phyloP scores from a whole-genome alignment of 805 yeast genomes.

The Metschnikowia proteae region DNA sequence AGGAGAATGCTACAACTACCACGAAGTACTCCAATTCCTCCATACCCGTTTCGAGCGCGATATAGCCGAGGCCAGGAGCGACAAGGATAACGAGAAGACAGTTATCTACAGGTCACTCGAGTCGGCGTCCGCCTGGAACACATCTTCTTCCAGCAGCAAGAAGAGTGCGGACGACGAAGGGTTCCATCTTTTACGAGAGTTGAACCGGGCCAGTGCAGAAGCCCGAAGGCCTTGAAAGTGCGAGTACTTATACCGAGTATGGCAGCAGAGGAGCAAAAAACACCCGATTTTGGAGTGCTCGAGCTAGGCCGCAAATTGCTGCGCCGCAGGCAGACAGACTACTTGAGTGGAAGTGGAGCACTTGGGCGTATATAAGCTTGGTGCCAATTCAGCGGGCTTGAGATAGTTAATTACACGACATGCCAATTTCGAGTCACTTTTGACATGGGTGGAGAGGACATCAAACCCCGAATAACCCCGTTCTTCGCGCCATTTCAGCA shows the following conservation, averaged over 20 bases:
- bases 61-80: conserved; percentile 19
- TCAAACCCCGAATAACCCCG: no score
- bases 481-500: background rate
- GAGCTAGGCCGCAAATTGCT: no score
- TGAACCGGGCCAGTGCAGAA: conserved; percentile 10
- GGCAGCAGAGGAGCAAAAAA: no score
- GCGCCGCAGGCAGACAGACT: no score
- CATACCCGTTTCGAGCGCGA: conserved; percentile 16
- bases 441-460: no score
- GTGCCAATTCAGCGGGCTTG: no score
- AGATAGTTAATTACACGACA: no score
- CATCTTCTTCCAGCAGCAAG: conserved; percentile 6
- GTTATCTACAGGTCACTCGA: conserved; percentile 25
- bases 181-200: conserved; percentile 12
- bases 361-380: no score
- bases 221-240: background rate
- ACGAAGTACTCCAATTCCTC: conserved; percentile 21
- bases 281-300: no score
- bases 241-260: no score
- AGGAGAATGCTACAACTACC: conserved; percentile 14
- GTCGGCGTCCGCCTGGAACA: conserved; percentile 19
- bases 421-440: no score
- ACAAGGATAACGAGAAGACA: conserved; percentile 19
- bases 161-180: conserved; percentile 9
- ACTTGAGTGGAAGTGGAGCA: no score